A percentile compares a stretch with the other conserved stretches of the same genome.
Conservation (phyloP, 2,329 filamentous ascomycete species). For the Nigrospora osmanthi region DNA sequence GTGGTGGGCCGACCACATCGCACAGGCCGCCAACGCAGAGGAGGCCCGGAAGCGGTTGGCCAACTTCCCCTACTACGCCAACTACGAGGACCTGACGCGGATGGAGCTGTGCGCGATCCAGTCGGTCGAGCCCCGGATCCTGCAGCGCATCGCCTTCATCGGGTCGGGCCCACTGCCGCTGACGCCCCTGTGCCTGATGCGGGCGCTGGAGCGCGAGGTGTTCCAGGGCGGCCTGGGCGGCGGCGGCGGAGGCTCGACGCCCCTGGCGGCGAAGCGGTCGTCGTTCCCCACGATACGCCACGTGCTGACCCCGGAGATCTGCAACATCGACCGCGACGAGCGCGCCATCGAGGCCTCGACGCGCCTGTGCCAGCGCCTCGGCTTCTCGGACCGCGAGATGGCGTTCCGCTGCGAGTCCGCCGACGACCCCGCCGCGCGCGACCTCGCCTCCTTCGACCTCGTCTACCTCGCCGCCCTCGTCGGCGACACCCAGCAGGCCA, state of each 20-base stretch:
- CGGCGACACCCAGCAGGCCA: conserved; percentile 30
- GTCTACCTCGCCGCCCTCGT: conserved; percentile 43
- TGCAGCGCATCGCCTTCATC: conserved; percentile 34
- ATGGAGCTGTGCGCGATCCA: conserved; percentile 35
- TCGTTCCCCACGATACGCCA: not conserved
- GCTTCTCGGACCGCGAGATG: conserved; percentile 21
- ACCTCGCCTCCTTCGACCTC: conserved; percentile 30
- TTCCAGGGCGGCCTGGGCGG: no score
- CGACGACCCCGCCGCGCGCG: conserved; percentile 12
- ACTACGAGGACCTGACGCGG: conserved; percentile 38
- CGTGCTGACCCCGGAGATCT: conserved; percentile 9
- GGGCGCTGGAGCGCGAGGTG: conserved; percentile 17
- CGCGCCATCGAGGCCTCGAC: conserved; percentile 24
- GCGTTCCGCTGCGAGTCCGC: conserved; percentile 25
- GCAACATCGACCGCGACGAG: conserved; percentile 32
- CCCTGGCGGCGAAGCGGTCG: not conserved
- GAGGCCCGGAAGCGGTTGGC: conserved; percentile 16
- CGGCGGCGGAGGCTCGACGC: not conserved
- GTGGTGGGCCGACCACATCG: conserved; percentile 32
- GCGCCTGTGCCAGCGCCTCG: conserved; percentile 22
- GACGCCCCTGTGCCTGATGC: conserved; percentile 35
- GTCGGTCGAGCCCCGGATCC: conserved; percentile 20
- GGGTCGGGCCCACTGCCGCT: conserved; percentile 42
- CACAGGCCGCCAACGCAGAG: conserved; percentile 3
- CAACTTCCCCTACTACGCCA: conserved; percentile 39